Conservation (phyloP, 2,329 filamentous ascomycete genomes). For the Corinectria fuckeliana region DNA sequence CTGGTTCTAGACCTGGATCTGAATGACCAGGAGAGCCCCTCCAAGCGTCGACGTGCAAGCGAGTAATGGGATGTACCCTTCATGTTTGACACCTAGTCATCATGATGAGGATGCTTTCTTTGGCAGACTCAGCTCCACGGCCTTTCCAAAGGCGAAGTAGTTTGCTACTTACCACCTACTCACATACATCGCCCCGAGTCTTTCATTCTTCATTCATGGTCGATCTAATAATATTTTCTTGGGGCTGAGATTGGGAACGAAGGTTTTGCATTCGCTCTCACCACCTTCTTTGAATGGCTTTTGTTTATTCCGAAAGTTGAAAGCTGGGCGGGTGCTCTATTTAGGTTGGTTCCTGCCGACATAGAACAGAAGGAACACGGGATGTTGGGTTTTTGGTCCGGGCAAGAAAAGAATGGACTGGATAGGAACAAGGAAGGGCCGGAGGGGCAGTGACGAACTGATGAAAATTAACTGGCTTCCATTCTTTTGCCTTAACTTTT, state of each 20-base stretch:
- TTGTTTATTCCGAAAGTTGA: background rate
- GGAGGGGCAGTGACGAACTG: background rate
- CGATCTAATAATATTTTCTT: too few relatives aligned
- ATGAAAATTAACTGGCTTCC: background rate
- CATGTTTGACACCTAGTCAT: background rate
- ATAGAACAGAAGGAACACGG: background rate
- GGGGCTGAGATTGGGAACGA: too few relatives aligned
- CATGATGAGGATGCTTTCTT: background rate
- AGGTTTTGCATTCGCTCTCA: background rate
- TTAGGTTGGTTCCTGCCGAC: background rate
- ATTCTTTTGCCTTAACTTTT: background rate
- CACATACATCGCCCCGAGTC: too few relatives aligned
- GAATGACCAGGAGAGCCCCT: slow-evolving; percentile 19
- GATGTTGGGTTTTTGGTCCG: background rate
- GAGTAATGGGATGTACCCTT: slow-evolving; percentile 4
- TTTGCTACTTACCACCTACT: too few relatives aligned
- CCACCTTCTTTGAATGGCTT: background rate
- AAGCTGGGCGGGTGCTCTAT: too few relatives aligned
- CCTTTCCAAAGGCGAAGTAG: too few relatives aligned
- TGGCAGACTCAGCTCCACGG: too few relatives aligned
- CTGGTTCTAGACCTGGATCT: slow-evolving; percentile 28
- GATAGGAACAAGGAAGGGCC: background rate
- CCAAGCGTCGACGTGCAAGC: slow-evolving; percentile 36
- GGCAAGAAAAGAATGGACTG: background rate
- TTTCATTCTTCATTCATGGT: too few relatives aligned